Base-by-base conservation (phyloP, 306 rosid species). In the Vigna angularis region DNA sequence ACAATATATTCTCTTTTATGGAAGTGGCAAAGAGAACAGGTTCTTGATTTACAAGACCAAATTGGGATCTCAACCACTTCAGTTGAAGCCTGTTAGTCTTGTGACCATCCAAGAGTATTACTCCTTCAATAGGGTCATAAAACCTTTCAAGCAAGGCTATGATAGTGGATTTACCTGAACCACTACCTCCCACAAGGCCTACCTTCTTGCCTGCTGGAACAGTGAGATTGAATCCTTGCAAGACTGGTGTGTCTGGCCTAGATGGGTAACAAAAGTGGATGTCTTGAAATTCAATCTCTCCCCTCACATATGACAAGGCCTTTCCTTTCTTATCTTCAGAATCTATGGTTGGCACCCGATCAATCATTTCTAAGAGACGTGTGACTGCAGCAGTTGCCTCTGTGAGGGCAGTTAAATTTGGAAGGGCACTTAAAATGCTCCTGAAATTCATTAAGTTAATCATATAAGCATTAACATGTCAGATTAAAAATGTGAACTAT, bases 11-110 rank as follows among this genome's bases (percentile, higher is more conserved):
- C 78, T 94, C 94, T 79, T 85, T 85, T 64, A 94, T 88, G 59
- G 97, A 83, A 68, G 98, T 94, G 73, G 98, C 97, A 74, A 92
- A 94, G 66, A 94, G 96, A 82, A 92, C 93, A 59, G 97, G 96
- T 72, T 94, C 98, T 81, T 94, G 97, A 77, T 90, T 92, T 55
- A 94, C 98, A 17, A 92, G 71, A 38, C 97, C 97, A 47, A 94
- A 59, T 53, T 94, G 91, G 72, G 97, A 94, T 84, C 98, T 87
- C 85, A 88, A 47, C 98, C 98, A 94, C 87, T 94, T 92, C 70
- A 90, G 79, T 58, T 90, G 92, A 80, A 94, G 89, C 66, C 84
- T 90, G 44, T 77, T 85, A 77, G 82, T 92, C 79, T 87, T 88
- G 84, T 88, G 89, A 73, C 90, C 96, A 77, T 92, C 98, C 89